Conservation (phyloP, 2,329 filamentous ascomycete genomes). For the Drechslerella coelobrocha region DNA sequence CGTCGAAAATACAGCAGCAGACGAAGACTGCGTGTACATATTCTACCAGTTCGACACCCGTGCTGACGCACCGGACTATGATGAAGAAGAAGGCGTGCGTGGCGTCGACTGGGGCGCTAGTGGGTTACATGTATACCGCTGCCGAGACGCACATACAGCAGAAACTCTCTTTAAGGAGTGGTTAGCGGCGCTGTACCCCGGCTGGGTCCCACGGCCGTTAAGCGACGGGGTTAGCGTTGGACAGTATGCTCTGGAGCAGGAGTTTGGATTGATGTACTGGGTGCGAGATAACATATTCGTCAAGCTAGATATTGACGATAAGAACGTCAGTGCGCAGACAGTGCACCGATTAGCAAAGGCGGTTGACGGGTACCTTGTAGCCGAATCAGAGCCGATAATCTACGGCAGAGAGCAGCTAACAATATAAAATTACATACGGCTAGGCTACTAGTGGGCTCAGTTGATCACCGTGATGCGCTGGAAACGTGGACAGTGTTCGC, state of each 20-base stretch:
- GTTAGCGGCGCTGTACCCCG: conserved; percentile 8
- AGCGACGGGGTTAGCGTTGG: conserved; percentile 8
- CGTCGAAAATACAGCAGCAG: conserved; percentile 1
- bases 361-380: conserved; percentile 16
- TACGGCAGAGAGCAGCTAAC: no score
- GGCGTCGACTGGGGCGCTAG: conserved; percentile 21
- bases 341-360: conserved; percentile 10
- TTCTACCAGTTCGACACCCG: conserved; percentile 31
- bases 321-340: neutral
- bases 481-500: no score
- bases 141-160: conserved; percentile 16
- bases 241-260: conserved; percentile 26
- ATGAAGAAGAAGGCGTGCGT: neutral
- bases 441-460: neutral
- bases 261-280: conserved; percentile 25
- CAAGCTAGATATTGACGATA: conserved; percentile 26
- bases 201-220: conserved; percentile 8
- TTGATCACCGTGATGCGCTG: no score
- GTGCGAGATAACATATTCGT: conserved; percentile 34
- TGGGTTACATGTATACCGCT: conserved; percentile 22
- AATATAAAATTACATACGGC: neutral
- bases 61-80: neutral
- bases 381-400: conserved; percentile 7
- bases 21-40: conserved; percentile 3
- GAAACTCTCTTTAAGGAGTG: conserved; percentile 26